Evolutionary conservation across 306 rosid genomes (phyloP).

Genomic region (Citrullus mucosospermus): DNA sequence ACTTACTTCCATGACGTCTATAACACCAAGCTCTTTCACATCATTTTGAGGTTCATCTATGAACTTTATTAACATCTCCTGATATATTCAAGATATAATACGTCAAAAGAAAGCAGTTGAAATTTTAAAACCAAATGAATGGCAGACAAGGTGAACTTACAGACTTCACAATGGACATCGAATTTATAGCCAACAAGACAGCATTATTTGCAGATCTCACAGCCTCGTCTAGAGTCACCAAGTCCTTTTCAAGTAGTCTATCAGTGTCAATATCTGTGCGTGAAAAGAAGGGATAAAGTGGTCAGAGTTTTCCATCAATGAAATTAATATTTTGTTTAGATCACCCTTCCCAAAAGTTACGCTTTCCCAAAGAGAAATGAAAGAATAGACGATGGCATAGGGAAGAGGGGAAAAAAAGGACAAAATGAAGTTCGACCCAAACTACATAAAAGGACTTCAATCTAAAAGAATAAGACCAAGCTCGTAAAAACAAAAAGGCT

Average conservation of each 20-base stretch:
- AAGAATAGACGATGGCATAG: not conserved
- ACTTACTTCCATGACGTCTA: constrained; percentile 54
- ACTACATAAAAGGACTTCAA: not conserved
- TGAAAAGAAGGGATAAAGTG: constrained; percentile 7
- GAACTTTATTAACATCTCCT: constrained; percentile 55
- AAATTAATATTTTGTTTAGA: not conserved
- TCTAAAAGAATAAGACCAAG: not conserved
- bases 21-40: constrained; percentile 29
- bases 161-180: constrained; percentile 53
- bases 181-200: constrained; percentile 67
- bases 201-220: constrained; percentile 85
- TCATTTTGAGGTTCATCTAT: constrained; percentile 30
- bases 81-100: constrained; percentile 19
- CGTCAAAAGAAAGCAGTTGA: constrained; percentile 4
- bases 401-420: not conserved
- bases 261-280: constrained; percentile 67
- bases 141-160: constrained; percentile 42
- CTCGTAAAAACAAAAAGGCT: not conserved
- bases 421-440: not conserved
- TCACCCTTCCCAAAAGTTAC: not conserved
- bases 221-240: constrained; percentile 92
- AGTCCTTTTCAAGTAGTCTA: constrained; percentile 68
- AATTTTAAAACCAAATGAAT: constrained; percentile 12
- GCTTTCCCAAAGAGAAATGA: not conserved
- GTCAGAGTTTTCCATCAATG: not conserved